Percentiles rank a stretch among this genome's conserved stretches.
Conservation (phyloP, 148 eudicot species). For the Silene uniflora region DNA sequence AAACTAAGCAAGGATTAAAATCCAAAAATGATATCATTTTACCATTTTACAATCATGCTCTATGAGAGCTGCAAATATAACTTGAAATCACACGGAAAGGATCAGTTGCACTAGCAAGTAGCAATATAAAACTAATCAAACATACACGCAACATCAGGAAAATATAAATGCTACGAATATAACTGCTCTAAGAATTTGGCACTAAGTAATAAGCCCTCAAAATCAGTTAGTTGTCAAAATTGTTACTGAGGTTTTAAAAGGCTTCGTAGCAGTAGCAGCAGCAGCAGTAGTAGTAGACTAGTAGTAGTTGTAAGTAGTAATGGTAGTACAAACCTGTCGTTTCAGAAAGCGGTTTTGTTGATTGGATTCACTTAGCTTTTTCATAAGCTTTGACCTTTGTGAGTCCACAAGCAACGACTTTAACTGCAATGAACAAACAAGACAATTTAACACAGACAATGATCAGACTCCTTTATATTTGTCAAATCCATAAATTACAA, state of each 20-base stretch:
- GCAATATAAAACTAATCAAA: background rate
- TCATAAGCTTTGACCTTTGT: constrained; percentile 70
- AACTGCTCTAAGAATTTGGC: background rate
- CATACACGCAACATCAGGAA: background rate
- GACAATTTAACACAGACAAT: background rate
- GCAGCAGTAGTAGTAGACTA: too few species aligned
- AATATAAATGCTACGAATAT: background rate
- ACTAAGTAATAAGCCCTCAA: background rate
- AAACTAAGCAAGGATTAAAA: background rate
- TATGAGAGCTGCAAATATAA: background rate
- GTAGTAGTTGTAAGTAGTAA: background rate
- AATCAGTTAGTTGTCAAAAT: too few species aligned
- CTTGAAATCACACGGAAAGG: background rate
- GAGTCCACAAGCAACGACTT: constrained; percentile 66
- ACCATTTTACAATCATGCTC: too few species aligned
- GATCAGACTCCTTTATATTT: constrained; percentile 1
- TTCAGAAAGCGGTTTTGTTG: constrained; percentile 87
- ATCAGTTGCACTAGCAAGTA: background rate
- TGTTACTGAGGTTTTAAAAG: too few species aligned
- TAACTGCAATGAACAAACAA: constrained; percentile 42
- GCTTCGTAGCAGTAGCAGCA: too few species aligned
- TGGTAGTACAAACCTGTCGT: constrained; percentile 57
- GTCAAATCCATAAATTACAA: background rate
- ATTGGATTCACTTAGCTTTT: constrained; percentile 96
- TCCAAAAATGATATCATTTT: background rate